Percentiles rank a stretch among this genome's conserved stretches.
phyloP scores from a whole-genome alignment of 2,329 filamentous ascomycete species.

The Verticillium isaacii region DNA sequence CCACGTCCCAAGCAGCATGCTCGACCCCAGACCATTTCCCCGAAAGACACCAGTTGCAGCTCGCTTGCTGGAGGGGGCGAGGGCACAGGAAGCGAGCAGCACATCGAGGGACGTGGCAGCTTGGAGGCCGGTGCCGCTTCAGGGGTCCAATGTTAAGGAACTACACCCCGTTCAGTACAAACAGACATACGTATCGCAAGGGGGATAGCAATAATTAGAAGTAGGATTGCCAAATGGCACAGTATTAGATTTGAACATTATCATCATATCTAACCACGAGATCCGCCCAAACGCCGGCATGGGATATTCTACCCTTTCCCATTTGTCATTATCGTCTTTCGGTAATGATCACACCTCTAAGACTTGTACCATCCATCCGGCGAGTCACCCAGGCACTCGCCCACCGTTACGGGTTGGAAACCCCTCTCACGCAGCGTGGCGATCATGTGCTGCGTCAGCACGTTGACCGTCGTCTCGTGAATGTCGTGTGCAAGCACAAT shows the following conservation, averaged over 20 bases:
- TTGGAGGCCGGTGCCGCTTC: neutral
- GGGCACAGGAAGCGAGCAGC: too few species aligned
- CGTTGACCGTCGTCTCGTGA: constrained; percentile 28
- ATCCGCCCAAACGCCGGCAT: neutral
- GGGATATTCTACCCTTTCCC: neutral
- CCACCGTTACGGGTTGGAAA: constrained; percentile 46
- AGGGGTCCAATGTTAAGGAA: neutral
- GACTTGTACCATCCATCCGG: constrained; percentile 43
- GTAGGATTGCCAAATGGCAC: too few species aligned
- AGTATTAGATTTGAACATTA: too few species aligned
- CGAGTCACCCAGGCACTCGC: constrained; percentile 51
- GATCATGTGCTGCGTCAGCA: constrained; percentile 29
- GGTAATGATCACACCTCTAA: neutral
- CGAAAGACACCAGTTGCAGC: neutral
- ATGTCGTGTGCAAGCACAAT: constrained; percentile 51
- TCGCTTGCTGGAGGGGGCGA: neutral
- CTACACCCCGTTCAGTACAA: neutral
- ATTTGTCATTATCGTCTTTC: too few species aligned
- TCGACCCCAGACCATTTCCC: too few species aligned
- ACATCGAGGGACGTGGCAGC: neutral
- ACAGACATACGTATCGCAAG: neutral
- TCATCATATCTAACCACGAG: neutral
- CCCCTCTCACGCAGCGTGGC: constrained; percentile 32
- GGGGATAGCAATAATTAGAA: too few species aligned
- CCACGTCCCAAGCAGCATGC: too few species aligned